Evolutionary conservation across 176 grass and related monocot genomes (phyloP).

Genomic region (Melocanna baccifera): DNA sequence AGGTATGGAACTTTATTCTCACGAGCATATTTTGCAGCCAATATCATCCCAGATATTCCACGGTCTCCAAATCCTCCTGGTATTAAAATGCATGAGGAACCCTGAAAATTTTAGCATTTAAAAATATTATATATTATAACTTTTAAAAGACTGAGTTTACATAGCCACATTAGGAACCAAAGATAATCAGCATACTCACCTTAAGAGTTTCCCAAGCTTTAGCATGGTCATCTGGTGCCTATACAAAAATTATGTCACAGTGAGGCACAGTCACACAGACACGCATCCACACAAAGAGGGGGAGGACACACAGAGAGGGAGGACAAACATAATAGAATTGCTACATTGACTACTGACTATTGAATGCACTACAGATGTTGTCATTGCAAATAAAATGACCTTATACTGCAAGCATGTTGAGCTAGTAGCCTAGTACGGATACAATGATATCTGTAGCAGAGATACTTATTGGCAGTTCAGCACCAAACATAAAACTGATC

Average conservation of each 20-base stretch:
- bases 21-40: constrained; percentile 95
- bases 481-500: background rate
- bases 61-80: constrained; percentile 95
- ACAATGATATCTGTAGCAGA: background rate
- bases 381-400: constrained; percentile 1
- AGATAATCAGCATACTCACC: constrained; percentile 30
- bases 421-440: background rate
- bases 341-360: background rate
- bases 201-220: constrained; percentile 88
- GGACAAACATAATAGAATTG: background rate
- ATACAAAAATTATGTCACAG: constrained; percentile 12
- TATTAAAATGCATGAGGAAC: constrained; percentile 85
- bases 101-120: constrained; percentile 42
- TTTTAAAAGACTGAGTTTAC: background rate
- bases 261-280: background rate
- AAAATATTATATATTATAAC: constrained; percentile 2
- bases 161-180: constrained; percentile 5
- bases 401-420: constrained; percentile 1
- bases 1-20: constrained; percentile 97
- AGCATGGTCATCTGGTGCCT: constrained; percentile 77
- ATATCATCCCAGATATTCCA: constrained; percentile 92
- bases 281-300: background rate
- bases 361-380: background rate
- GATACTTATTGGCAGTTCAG: background rate
- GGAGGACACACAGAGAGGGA: background rate